Evolutionary conservation across 495 filamentous ascomycete species (phyloP), one percentile per base, ranked within the genome.

Genomic region (Penicillium egyptiacum): DNA sequence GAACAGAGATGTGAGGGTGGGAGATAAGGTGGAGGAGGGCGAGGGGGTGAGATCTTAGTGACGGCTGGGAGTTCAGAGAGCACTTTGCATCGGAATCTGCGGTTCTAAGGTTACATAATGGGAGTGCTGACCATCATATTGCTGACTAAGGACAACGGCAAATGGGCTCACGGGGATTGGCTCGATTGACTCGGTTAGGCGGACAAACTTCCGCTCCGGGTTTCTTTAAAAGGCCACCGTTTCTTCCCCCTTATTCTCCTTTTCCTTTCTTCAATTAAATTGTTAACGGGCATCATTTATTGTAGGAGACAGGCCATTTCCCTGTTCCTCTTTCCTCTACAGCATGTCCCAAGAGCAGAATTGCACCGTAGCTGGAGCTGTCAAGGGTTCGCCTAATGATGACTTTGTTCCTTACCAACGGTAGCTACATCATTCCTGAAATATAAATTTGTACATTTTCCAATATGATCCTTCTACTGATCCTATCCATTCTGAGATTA

Each of bases 251-350:
- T 30, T 49, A 53, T 56, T 70, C 68, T 74, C 59, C 79, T 73
- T 75, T 69, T 63, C 75, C 59, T 60, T 70, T 63, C 75, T 58
- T 58, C 61, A 78, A 76, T 76, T 80, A 80, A 71, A 66, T 79
- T 75, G 77, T 79, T 78, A 80, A 33, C 70, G 88, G 82, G 79
- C 87, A 84, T 83, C 79, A 70, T 86, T 94, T 95, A 92, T 96
- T 93, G 91, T 96, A 88, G 91, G 88, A 83, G 78, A 78, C 72
- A 77, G 72, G 74, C 30, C 73, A 33, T 50, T 31, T 17, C 53
- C 55, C 61, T 48, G 52, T 80, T 77, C 75, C 65, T 72, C 63
- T 74, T 66, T 84, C 81, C 85, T 84, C 85, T 88, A 75, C 78
- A 82, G 79, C 74, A 78, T 83, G 79, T 70, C 74, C 81, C 81